phyloP scores from a whole-genome alignment of 2,329 filamentous ascomycete genomes.

The Cercospora sp. region DNA sequence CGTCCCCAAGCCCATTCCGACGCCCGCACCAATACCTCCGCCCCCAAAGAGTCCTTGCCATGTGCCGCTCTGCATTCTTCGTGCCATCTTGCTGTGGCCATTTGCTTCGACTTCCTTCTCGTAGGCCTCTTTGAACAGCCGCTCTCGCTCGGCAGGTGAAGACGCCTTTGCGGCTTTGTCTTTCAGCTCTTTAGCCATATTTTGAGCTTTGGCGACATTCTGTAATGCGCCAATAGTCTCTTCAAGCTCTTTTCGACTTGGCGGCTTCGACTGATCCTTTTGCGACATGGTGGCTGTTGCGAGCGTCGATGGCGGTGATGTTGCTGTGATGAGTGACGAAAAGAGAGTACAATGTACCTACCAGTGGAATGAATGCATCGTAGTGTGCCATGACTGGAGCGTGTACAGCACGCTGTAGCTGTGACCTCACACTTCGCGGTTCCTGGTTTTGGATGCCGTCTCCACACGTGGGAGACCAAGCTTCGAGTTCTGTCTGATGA shows the following conservation, averaged over 20 bases:
- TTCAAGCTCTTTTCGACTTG: constrained; percentile 26
- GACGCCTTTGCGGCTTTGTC: constrained; percentile 27
- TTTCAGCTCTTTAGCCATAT: constrained; percentile 25
- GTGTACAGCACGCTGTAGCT: neutral
- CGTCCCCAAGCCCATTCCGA: constrained; percentile 45
- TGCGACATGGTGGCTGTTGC: neutral
- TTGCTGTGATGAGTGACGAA: neutral
- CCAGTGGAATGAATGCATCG: neutral
- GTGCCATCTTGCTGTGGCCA: constrained; percentile 31
- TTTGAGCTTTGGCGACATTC: constrained; percentile 27
- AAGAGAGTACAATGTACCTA: neutral
- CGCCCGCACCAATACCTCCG: constrained; percentile 46
- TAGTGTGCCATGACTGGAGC: neutral
- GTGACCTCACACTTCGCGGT: neutral
- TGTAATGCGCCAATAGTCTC: constrained; percentile 29
- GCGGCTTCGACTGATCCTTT: neutral
- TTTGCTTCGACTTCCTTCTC: constrained; percentile 37
- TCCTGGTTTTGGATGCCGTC: neutral
- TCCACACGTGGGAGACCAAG: neutral
- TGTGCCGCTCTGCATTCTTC: constrained; percentile 36
- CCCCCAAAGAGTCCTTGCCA: constrained; percentile 46
- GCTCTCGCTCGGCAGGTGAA: constrained; percentile 32
- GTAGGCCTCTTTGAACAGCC: constrained; percentile 36
- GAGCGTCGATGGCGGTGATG: neutral
- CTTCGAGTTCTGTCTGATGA: neutral